Evolutionary conservation across 768 basidiomycete genomes (phyloP), one percentile per base, ranked within the genome.

Genomic region (Dentipellis sp.): DNA sequence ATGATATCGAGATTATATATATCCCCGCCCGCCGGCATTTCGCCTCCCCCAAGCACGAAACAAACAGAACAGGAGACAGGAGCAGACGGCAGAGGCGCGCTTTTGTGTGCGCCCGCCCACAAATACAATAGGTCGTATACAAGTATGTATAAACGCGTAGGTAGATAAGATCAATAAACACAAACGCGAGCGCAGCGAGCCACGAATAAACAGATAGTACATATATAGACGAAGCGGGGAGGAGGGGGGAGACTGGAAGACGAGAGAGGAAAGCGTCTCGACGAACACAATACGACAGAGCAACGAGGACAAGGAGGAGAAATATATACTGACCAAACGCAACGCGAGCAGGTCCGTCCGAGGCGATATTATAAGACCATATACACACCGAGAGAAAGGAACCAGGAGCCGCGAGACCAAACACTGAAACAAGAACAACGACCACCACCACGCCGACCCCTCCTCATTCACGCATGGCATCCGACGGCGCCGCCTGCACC

Each of bases 401-500:
- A 14, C 40, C 16, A 48, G 39, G 34, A n/a, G 34, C 42, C 37
- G 42, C 34, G 17, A 56, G 47, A 55, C n/a, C 42, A 45, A 40
- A n/a, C 48, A 51, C 59, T 40, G 52, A 42, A 22, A 10, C 35
- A 23, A 22, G 40, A 9, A 47, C 36, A 47, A 49, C 42, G 29
- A 52, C 50, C 29, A 49, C 42, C 23, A 52, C 50, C 29, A 38
- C 52, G 52, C 34, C 19, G 7, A 45, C 56, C 42, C 39, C 35
- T 46, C 29, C 51, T 57, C 47, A 55, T 22, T 48, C 59, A 16
- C 65, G 62, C 38, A 60, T 34, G n/a, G 56, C 58, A 37, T 64
- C 36, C 21, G 61, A 56, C 6, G 62, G 59, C 19, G 69, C 65
- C 17, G 9, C 22, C 17, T 65, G 59, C 49, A 69, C 65, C 17